Evolutionary conservation across 768 basidiomycete genomes (phyloP).

Genomic region (Mycena sanguinolenta): DNA sequence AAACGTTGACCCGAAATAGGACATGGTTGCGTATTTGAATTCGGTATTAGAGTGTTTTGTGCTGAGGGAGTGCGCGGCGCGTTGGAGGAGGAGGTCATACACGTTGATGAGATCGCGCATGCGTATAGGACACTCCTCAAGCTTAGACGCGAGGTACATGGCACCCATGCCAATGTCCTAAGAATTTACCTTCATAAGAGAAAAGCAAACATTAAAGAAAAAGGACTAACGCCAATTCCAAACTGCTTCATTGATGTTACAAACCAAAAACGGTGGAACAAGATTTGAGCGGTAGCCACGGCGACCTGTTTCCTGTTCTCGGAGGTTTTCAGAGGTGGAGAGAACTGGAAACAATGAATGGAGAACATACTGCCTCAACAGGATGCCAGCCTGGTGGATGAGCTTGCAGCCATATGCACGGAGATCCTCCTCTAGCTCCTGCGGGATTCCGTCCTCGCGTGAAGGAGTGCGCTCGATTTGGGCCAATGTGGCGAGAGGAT

Average conservation of each 20-base stretch:
- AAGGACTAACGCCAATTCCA: conserved; percentile 69
- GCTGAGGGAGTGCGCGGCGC: conserved; percentile 66
- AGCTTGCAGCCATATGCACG: conserved; percentile 93
- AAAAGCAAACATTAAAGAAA: too few species aligned
- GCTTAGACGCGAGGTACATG: conserved; percentile 88
- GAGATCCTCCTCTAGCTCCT: conserved; percentile 88
- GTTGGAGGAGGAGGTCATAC: conserved; percentile 90
- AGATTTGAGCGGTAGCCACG: conserved; percentile 94
- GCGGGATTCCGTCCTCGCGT: conserved; percentile 82
- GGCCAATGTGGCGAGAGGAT: conserved; percentile 85
- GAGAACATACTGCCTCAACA: conserved; percentile 84
- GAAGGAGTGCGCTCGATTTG: conserved; percentile 90
- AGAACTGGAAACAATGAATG: background rate
- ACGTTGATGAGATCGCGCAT: conserved; percentile 96
- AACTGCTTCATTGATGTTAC: conserved; percentile 96
- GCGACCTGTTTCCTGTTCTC: conserved; percentile 90
- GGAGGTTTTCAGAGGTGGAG: conserved; percentile 24
- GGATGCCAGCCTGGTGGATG: conserved; percentile 93
- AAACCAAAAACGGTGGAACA: conserved; percentile 98
- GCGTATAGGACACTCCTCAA: conserved; percentile 92
- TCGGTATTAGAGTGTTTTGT: conserved; percentile 46
- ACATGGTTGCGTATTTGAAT: conserved; percentile 87
- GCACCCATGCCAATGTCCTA: conserved; percentile 89
- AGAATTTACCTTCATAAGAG: too few species aligned
- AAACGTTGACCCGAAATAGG: conserved; percentile 89